phyloP scores from a whole-genome alignment of 805 yeast species.

The Candida ficus region DNA sequence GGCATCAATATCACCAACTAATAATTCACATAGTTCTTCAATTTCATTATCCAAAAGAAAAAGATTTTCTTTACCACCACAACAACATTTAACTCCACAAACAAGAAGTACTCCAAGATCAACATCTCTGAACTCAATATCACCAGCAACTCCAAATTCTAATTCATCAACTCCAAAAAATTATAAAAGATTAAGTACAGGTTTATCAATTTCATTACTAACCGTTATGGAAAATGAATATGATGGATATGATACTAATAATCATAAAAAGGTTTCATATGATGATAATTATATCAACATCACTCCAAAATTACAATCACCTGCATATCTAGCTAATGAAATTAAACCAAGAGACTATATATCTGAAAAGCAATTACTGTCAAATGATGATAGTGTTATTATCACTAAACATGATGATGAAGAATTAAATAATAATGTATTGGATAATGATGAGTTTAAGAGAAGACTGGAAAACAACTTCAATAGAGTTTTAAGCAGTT shows the following conservation, averaged over 20 bases:
- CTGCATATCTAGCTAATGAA: conserved; percentile 2
- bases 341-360: conserved; percentile 14
- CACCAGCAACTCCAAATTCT: conserved; percentile 3
- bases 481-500: conserved; percentile 8
- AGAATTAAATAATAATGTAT: background rate
- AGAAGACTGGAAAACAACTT: conserved; percentile 19
- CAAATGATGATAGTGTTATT: conserved; percentile 24
- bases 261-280: conserved; percentile 14
- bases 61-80: conserved; percentile 19
- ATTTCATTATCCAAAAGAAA: conserved; percentile 15
- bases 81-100: conserved; percentile 8
- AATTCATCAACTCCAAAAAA: conserved; percentile 7
- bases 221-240: conserved; percentile 24
- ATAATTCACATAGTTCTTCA: background rate
- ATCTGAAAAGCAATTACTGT: conserved; percentile 12
- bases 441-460: conserved; percentile 16
- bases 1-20: background rate
- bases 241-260: background rate
- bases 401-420: conserved; percentile 10
- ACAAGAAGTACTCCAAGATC: conserved; percentile 9
- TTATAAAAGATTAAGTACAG: conserved; percentile 25
- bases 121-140: conserved; percentile 1
- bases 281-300: conserved; percentile 19
- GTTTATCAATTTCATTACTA: conserved; percentile 23
- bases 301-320: conserved; percentile 7